Conservation (phyloP, 176 grass and related monocot genomes). For the Metroxylon sagu region DNA sequence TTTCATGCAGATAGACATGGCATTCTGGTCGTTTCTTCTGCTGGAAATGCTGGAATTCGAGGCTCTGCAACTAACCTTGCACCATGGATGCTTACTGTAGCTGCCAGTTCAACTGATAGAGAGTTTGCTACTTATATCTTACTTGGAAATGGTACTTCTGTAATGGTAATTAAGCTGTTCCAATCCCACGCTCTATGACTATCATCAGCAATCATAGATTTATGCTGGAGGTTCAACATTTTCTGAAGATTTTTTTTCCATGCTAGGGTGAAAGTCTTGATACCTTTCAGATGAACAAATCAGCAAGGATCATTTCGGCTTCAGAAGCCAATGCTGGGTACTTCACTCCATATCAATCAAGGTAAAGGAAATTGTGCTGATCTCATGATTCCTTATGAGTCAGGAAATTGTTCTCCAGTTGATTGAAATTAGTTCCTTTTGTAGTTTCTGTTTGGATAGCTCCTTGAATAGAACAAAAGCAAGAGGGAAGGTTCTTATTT, state of each 20-base stretch:
- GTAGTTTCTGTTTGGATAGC: slow-evolving; percentile 1
- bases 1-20: slow-evolving; percentile 19
- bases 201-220: neutral
- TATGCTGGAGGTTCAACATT: neutral
- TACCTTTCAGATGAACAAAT: too few species aligned
- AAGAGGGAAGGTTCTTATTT: slow-evolving; percentile 1
- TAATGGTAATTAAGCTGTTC: slow-evolving; percentile 10
- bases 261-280: too few species aligned
- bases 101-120: slow-evolving; percentile 20
- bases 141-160: slow-evolving; percentile 8
- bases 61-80: slow-evolving; percentile 21
- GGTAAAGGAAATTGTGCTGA: too few species aligned
- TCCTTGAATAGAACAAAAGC: slow-evolving; percentile 1
- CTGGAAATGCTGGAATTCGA: slow-evolving; percentile 18
- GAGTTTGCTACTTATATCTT: slow-evolving; percentile 11
- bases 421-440: neutral
- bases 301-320: too few species aligned
- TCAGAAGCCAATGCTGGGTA: too few species aligned
- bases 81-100: slow-evolving; percentile 19
- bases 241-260: too few species aligned
- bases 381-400: too few species aligned
- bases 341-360: too few species aligned
- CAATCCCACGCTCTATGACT: neutral
- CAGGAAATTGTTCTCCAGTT: too few species aligned
- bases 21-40: slow-evolving; percentile 19